These are phyloP conservation scores for Phylloporus arenicola DNA, from an alignment of 768 basidiomycete species.

Conservation along the genomic window DNA sequence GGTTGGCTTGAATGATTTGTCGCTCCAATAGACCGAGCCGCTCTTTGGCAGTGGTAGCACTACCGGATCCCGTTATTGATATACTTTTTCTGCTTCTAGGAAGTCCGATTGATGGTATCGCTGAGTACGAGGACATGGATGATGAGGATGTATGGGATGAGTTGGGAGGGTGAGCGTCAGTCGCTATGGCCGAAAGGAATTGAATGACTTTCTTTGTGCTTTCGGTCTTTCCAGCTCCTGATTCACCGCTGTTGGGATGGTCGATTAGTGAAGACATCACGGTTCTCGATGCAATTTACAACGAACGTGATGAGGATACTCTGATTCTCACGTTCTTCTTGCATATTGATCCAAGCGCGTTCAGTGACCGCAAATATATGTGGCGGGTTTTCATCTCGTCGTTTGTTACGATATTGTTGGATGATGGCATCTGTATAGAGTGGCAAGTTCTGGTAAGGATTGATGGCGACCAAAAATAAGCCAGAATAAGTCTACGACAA, in stretches of 20 bases:
- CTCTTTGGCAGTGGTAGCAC: conserved; percentile 55
- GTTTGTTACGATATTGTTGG: conserved; percentile 84
- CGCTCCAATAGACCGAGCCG: conserved; percentile 86
- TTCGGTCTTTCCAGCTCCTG: conserved; percentile 98
- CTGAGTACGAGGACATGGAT: conserved; percentile 49
- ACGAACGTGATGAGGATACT: conserved; percentile 96
- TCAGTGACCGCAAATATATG: conserved; percentile 98
- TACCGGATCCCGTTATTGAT: conserved; percentile 40
- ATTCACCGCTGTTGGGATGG: conserved; percentile 72
- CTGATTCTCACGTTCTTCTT: conserved; percentile 94
- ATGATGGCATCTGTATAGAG: conserved; percentile 86
- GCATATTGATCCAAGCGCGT: conserved; percentile 97
- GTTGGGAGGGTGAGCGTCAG: conserved; percentile 57
- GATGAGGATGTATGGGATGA: conserved; percentile 65
- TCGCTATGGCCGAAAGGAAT: conserved; percentile 95
- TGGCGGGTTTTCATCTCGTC: conserved; percentile 88
- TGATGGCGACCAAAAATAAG: conserved; percentile 96
- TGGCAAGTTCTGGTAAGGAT: conserved; percentile 90
- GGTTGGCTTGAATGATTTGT: conserved; percentile 96
- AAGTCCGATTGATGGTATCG: conserved; percentile 62
- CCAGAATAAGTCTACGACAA: conserved; percentile 79
- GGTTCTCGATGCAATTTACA: neutral
- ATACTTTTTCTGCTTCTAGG: conserved; percentile 59
- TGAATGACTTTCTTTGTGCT: conserved; percentile 99
- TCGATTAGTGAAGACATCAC: conserved; percentile 8